Base-by-base conservation (phyloP, 768 basidiomycete species). In the Crucibulum laeve region DNA sequence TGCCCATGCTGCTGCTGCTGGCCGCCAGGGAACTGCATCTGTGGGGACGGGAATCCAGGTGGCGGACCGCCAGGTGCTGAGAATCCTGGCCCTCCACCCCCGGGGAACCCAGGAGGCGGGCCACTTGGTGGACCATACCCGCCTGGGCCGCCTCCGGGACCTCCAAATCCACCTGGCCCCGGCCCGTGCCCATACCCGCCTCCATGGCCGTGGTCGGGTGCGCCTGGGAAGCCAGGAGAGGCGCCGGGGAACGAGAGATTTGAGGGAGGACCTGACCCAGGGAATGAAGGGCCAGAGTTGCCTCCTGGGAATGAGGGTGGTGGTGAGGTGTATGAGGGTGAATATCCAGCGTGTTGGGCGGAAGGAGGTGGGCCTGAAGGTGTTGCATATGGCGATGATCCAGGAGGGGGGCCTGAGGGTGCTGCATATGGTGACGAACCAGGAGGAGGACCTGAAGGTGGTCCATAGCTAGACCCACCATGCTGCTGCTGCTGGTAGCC, bases 91-190 rank as follows among this genome's bases (percentile, higher is more conserved):
- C n/a, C n/a, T n/a, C n/a, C n/a, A n/a, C n/a, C n/a, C 32, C 60
- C 63, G 22, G 73, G 73, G 57, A 73, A 74, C 13, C 50, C 54
- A 36, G 62, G 67, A 0, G 61, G 61, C 34, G 56, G 56, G 28
- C 52, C 63, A 47, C 54, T 53, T 4, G 55, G 36, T 11, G 52
- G 30, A 8, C 46, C 47, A 47, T 43, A 46, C 3, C 54, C 52
- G 13, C 51, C 47, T 5, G 41, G 53, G 14, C n/a, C 14, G 34
- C 33, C 22, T 13, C 19, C 7, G 15, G 14, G 23, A 5, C 37
- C 38, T 8, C 47, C 47, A 44, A 40, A 46, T 23, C 32, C 17
- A n/a, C 39, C 22, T 38, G 53, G 51, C 11, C 46, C 38, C 26
- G 53, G 50, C 24, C 46, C 35, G n/a, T 47, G 49, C 6, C 39